A percentile compares a stretch with the other conserved stretches of the same genome.
phyloP scores from a whole-genome alignment of 768 basidiomycete species.

The Myochromella boudieri region DNA sequence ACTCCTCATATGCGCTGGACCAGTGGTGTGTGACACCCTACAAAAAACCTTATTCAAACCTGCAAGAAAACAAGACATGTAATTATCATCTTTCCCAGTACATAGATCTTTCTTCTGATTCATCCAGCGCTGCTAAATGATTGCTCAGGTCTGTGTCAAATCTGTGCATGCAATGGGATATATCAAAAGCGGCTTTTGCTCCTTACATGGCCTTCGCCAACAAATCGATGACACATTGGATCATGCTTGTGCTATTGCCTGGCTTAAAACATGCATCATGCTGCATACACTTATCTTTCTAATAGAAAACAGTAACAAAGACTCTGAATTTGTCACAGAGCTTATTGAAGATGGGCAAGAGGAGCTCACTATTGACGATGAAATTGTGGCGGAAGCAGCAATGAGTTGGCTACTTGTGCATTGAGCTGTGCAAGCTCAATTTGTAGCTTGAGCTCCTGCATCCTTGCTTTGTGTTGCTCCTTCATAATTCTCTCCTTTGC shows the following conservation, averaged over 20 bases:
- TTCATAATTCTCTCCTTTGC: too few relatives aligned
- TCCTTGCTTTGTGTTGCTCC: too few relatives aligned
- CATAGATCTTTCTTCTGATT: constrained; percentile 30
- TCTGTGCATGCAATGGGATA: constrained; percentile 41
- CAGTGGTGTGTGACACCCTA: background rate
- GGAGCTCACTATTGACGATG: too few relatives aligned
- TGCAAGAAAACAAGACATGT: constrained; percentile 9
- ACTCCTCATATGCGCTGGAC: constrained; percentile 39
- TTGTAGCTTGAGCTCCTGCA: too few relatives aligned
- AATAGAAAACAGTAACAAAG: background rate
- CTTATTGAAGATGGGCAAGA: background rate
- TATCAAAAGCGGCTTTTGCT: constrained; percentile 39
- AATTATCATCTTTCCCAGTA: constrained; percentile 22
- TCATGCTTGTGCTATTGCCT: constrained; percentile 29
- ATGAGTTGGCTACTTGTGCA: too few relatives aligned
- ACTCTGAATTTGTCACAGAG: too few relatives aligned
- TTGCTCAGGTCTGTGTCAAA: constrained; percentile 28
- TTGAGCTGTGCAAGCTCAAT: too few relatives aligned
- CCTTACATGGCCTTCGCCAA: constrained; percentile 28
- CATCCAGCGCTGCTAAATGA: constrained; percentile 21
- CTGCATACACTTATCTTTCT: background rate
- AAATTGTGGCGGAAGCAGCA: too few relatives aligned
- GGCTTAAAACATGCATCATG: constrained; percentile 29
- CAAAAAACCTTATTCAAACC: too few relatives aligned
- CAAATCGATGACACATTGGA: constrained; percentile 19